phyloP scores from a whole-genome alignment of 768 basidiomycete genomes.

The Tulasnella sp. region DNA sequence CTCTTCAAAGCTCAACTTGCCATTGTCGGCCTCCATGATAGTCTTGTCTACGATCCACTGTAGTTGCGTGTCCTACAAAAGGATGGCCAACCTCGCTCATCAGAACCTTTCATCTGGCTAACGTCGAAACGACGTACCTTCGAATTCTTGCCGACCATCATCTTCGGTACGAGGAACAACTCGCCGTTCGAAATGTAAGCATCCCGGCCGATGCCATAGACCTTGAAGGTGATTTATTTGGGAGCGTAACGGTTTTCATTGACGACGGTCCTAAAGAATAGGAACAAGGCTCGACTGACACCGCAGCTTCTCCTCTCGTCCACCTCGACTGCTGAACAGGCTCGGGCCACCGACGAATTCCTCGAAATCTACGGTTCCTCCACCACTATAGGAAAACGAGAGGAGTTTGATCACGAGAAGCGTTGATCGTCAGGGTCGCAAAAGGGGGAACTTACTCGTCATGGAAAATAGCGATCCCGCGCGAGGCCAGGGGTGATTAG shows the following conservation, averaged over 20 bases:
- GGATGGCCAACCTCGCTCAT: no score
- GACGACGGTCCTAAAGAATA: conserved; percentile 5
- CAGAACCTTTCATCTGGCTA: background rate
- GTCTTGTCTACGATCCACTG: conserved; percentile 99
- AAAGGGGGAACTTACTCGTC: conserved; percentile 70
- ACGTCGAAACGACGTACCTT: conserved; percentile 52
- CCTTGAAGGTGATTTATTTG: conserved; percentile 92
- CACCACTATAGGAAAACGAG: conserved; percentile 60
- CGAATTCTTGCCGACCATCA: conserved; percentile 99
- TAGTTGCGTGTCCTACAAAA: conserved; percentile 82
- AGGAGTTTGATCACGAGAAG: background rate
- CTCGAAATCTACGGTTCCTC: conserved; percentile 62
- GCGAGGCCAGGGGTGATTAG: conserved; percentile 93
- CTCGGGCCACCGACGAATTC: conserved; percentile 97
- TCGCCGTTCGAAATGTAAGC: conserved; percentile 99
- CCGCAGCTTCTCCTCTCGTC: conserved; percentile 91
- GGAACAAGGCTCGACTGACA: conserved; percentile 52
- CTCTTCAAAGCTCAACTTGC: conserved; percentile 93
- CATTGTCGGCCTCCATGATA: conserved; percentile 99
- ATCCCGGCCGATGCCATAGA: no score
- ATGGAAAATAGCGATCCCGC: conserved; percentile 99
- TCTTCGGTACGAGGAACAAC: conserved; percentile 95
- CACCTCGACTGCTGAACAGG: conserved; percentile 97
- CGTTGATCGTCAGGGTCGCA: background rate
- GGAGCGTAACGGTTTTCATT: background rate